Evolutionary conservation across 106 monocot genomes (phyloP).

Genomic region (Ottelia alismoides): DNA sequence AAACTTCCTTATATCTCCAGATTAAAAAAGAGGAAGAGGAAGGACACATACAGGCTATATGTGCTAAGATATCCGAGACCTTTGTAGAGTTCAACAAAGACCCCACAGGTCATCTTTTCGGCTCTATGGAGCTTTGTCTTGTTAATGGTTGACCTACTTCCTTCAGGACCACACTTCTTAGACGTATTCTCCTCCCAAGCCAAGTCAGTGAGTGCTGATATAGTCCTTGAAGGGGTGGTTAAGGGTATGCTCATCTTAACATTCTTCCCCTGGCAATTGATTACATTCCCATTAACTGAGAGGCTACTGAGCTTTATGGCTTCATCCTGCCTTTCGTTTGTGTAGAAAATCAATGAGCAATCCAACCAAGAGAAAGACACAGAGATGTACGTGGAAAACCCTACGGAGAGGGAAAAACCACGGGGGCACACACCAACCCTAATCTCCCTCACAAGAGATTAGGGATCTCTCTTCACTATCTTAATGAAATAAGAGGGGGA

Average conservation of each 20-base stretch:
- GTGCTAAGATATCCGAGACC: constrained; percentile 73
- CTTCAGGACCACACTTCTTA: constrained; percentile 29
- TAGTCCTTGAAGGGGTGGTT: constrained; percentile 75
- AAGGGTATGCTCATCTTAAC: constrained; percentile 81
- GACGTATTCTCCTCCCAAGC: constrained; percentile 50
- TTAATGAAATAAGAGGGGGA: no score
- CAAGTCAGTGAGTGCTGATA: constrained; percentile 59
- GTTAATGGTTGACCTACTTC: constrained; percentile 42
- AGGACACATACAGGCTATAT: constrained; percentile 49
- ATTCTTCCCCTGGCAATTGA: constrained; percentile 66
- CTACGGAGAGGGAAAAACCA: no score
- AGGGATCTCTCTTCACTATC: no score
- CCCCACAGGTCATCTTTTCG: constrained; percentile 91
- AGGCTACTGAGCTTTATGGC: constrained; percentile 39
- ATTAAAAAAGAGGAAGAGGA: no score
- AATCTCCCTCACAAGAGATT: no score
- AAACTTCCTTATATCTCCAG: no score
- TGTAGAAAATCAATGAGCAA: no score
- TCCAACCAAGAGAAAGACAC: no score
- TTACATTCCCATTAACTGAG: constrained; percentile 27
- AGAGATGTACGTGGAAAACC: no score
- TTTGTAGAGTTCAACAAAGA: constrained; percentile 83
- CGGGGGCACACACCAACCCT: no score
- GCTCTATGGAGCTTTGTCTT: constrained; percentile 74
- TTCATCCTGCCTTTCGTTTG: constrained; percentile 22